These are phyloP conservation scores for Fagus sylvatica DNA, from an alignment of 306 rosid genomes.

Conservation along the genomic window DNA sequence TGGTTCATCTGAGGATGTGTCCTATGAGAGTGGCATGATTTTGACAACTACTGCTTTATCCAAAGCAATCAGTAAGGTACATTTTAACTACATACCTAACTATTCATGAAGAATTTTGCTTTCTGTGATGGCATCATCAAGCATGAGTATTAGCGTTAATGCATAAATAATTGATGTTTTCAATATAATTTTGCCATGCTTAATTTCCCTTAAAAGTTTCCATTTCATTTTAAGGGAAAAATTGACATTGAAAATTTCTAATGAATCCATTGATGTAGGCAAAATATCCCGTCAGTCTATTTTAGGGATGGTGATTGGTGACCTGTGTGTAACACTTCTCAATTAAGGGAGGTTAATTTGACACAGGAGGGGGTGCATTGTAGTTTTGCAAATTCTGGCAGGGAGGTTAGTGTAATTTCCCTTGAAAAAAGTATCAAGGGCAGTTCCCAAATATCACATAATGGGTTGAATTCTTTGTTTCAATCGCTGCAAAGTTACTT, in stretches of 20 bases:
- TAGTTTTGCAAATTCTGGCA: no score
- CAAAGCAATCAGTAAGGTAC: constrained; percentile 79
- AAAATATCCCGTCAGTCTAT: no score
- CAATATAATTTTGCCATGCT: neutral
- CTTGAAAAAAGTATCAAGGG: no score
- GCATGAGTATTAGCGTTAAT: neutral
- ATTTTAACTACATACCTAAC: constrained; percentile 5
- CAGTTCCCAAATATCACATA: no score
- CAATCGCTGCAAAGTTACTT: neutral
- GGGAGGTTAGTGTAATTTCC: no score
- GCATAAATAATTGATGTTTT: neutral
- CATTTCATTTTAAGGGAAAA: neutral
- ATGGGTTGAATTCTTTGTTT: neutral
- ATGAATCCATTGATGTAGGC: no score
- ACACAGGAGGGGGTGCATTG: no score
- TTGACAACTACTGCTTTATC: constrained; percentile 85
- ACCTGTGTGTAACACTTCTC: no score
- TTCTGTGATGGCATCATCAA: neutral
- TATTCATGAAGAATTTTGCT: neutral
- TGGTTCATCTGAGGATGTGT: constrained; percentile 81
- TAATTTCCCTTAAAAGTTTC: neutral
- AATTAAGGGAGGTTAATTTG: no score
- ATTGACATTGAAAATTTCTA: neutral
- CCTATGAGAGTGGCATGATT: constrained; percentile 73
- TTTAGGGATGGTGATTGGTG: no score